Percentiles rank a stretch among this genome's conserved stretches.
These are phyloP conservation scores for Triangularia verruculosa DNA, from an alignment of 2,329 filamentous ascomycete genomes.

Conservation along the genomic window DNA sequence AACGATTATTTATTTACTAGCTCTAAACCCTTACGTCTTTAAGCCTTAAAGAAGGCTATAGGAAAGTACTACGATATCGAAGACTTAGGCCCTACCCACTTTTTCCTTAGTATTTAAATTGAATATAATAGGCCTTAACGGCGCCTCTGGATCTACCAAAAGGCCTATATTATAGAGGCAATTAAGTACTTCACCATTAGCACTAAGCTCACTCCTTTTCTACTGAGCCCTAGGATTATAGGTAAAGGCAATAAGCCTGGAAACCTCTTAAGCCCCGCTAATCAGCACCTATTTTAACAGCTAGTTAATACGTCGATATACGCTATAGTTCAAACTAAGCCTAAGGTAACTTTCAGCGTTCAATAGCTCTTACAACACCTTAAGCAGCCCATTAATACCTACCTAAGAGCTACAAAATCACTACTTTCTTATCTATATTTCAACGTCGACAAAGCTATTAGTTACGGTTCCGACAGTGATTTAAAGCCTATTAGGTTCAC, in stretches of 20 bases:
- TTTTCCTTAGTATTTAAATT: neutral
- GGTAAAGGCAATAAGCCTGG: neutral
- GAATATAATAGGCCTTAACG: neutral
- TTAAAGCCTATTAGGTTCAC: neutral
- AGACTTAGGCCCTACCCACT: neutral
- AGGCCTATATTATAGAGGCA: neutral
- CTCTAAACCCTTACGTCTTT: neutral
- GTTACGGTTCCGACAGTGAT: neutral
- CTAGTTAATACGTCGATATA: neutral
- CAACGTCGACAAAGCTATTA: neutral
- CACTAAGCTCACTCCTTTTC: neutral
- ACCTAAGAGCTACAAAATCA: neutral
- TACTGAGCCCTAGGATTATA: neutral
- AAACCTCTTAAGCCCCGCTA: neutral
- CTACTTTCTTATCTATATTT: neutral
- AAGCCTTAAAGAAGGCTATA: neutral
- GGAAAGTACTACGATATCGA: neutral
- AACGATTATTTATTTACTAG: neutral
- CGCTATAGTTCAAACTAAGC: neutral
- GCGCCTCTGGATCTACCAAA: neutral
- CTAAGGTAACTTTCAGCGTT: neutral
- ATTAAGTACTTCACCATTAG: neutral
- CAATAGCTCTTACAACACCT: neutral
- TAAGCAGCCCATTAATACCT: neutral
- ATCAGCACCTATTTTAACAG: neutral